Percentiles rank a stretch among this genome's conserved stretches.
These are phyloP conservation scores for Austroboletus niveus DNA, from an alignment of 1,284 basidiomycete genomes.

Conservation along the genomic window DNA sequence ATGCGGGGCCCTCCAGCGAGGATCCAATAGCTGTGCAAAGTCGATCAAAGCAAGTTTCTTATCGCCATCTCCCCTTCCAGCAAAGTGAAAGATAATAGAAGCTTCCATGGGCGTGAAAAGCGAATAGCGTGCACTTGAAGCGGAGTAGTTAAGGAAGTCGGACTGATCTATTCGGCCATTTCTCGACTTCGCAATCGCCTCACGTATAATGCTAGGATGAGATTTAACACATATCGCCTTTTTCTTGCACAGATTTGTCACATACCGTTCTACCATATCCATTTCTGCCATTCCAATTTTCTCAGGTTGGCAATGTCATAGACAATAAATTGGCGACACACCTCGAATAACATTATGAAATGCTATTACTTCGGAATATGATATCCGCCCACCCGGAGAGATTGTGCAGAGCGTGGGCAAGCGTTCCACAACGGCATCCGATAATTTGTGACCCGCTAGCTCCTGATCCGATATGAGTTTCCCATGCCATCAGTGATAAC, in stretches of 20 bases:
- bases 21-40: slow-evolving; percentile 88
- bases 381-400: slow-evolving; percentile 84
- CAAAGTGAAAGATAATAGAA: slow-evolving; percentile 94
- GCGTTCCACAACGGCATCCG: slow-evolving; percentile 85
- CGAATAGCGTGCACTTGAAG: slow-evolving; percentile 80
- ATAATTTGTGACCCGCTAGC: slow-evolving; percentile 93
- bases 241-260: neutral
- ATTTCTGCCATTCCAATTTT: slow-evolving; percentile 57
- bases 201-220: slow-evolving; percentile 66
- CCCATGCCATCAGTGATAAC: neutral
- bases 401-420: slow-evolving; percentile 87
- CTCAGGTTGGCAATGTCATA: slow-evolving; percentile 5
- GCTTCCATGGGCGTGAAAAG: slow-evolving; percentile 96
- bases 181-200: slow-evolving; percentile 85
- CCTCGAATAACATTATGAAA: slow-evolving; percentile 92
- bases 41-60: slow-evolving; percentile 80
- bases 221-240: neutral
- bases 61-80: slow-evolving; percentile 68
- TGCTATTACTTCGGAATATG: slow-evolving; percentile 92
- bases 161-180: slow-evolving; percentile 88
- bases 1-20: slow-evolving; percentile 74
- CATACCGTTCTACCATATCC: slow-evolving; percentile 90
- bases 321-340: slow-evolving; percentile 29
- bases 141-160: slow-evolving; percentile 76
- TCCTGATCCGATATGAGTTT: slow-evolving; percentile 52